Evolutionary conservation across 129 eudicot species (phyloP).

Genomic region (Rutidosis leptorrhynchoides): DNA sequence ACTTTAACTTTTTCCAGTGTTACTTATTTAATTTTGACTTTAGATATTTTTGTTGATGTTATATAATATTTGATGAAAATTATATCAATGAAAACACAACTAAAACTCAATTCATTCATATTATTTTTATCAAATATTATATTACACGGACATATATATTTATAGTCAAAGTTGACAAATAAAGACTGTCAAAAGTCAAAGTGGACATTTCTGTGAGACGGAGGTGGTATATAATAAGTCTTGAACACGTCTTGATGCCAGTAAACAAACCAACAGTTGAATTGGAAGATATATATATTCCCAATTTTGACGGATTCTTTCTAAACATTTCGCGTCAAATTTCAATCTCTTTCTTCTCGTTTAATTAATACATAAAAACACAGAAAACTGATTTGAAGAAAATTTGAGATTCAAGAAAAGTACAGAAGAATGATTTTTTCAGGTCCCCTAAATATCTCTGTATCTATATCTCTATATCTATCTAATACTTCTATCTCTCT

Average conservation of each 20-base stretch:
- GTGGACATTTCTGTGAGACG: too few relatives aligned
- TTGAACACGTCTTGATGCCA: slow-evolving; percentile 26
- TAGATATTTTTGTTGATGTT: too few relatives aligned
- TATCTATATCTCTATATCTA: neutral
- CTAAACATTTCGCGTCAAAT: slow-evolving; percentile 4
- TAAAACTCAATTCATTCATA: too few relatives aligned
- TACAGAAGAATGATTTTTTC: slow-evolving; percentile 26
- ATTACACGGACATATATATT: too few relatives aligned
- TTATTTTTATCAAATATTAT: too few relatives aligned
- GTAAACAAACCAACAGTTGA: slow-evolving; percentile 24
- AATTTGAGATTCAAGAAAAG: neutral
- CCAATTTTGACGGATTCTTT: slow-evolving; percentile 23
- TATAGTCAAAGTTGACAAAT: too few relatives aligned
- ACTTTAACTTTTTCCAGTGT: too few relatives aligned
- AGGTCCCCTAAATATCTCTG: slow-evolving; percentile 25
- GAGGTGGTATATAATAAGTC: too few relatives aligned
- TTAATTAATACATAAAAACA: slow-evolving; percentile 24
- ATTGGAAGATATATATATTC: slow-evolving; percentile 5
- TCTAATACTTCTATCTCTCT: neutral
- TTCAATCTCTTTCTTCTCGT: neutral
- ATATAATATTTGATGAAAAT: too few relatives aligned
- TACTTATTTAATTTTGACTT: too few relatives aligned
- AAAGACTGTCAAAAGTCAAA: too few relatives aligned
- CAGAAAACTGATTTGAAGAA: neutral
- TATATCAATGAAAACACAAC: too few relatives aligned